Conservation (phyloP, 352 stramenopile genomes). For the Pilasporangium apinafurcum region DNA sequence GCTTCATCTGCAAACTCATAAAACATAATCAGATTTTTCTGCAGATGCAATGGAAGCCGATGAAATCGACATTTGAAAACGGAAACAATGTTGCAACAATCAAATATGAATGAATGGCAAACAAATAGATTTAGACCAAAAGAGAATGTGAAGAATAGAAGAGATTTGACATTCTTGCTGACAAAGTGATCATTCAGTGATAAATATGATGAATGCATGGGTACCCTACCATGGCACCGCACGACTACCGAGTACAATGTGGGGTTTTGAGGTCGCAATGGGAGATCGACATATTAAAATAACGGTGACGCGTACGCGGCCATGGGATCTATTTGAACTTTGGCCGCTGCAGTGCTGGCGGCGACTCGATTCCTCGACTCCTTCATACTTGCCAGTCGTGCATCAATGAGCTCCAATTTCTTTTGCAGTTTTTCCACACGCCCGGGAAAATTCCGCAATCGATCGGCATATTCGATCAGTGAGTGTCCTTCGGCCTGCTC, state of each 20-base stretch:
- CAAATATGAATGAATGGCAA: too few species aligned
- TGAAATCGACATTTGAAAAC: too few species aligned
- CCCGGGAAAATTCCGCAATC: slow-evolving; percentile 57
- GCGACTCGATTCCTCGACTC: slow-evolving; percentile 24
- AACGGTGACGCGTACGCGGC: slow-evolving; percentile 29
- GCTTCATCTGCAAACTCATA: not conserved
- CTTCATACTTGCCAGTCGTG: slow-evolving; percentile 59
- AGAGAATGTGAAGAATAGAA: not conserved
- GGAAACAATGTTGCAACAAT: too few species aligned
- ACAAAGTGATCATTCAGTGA: too few species aligned
- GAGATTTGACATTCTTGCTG: too few species aligned
- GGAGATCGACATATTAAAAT: slow-evolving; percentile 24
- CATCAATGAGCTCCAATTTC: slow-evolving; percentile 65
- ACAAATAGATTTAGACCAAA: not conserved
- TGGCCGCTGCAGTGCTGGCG: slow-evolving; percentile 12
- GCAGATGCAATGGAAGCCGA: not conserved
- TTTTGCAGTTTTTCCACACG: slow-evolving; percentile 61
- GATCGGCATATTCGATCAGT: slow-evolving; percentile 63
- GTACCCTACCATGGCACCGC: slow-evolving; percentile 5
- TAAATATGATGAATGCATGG: slow-evolving; percentile 1
- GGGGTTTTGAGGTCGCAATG: not conserved
- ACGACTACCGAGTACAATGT: not conserved
- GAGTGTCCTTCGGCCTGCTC: slow-evolving; percentile 47
- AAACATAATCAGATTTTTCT: not conserved
- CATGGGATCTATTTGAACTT: slow-evolving; percentile 22